Conservation (phyloP, 345 rosid genomes). For the Eutrema japonicum region DNA sequence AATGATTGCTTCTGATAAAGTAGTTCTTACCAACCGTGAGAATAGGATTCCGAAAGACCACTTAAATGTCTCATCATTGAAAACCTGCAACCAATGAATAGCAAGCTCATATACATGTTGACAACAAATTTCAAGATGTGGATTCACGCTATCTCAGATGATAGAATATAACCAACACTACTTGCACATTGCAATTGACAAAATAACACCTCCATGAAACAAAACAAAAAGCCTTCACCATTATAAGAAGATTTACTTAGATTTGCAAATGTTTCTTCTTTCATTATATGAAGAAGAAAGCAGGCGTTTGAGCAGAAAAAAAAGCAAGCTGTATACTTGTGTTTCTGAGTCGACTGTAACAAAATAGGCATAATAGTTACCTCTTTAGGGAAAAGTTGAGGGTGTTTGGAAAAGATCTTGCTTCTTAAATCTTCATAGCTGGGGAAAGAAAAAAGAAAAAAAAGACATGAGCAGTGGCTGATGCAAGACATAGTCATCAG, state of each 20-base stretch:
- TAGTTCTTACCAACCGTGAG: constrained; percentile 84
- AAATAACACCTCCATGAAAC: too few relatives aligned
- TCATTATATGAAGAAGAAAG: too few relatives aligned
- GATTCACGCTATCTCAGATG: constrained; percentile 1
- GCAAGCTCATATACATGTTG: constrained; percentile 28
- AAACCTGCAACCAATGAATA: constrained; percentile 58
- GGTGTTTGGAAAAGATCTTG: constrained; percentile 89
- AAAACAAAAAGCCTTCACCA: too few relatives aligned
- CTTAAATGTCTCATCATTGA: constrained; percentile 83
- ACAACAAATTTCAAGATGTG: background rate
- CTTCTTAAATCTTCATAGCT: constrained; percentile 79
- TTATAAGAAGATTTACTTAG: background rate
- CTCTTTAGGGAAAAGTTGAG: constrained; percentile 86
- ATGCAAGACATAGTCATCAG: constrained; percentile 5
- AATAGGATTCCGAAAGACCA: constrained; percentile 98
- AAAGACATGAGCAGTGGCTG: constrained; percentile 2
- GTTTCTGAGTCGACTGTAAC: background rate
- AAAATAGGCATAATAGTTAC: constrained; percentile 43
- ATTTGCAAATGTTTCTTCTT: too few relatives aligned
- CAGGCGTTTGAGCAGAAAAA: too few relatives aligned
- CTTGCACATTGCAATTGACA: background rate
- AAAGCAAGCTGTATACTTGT: too few relatives aligned
- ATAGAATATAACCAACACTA: constrained; percentile 11
- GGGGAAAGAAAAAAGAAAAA: constrained; percentile 14
- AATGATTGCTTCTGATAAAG: constrained; percentile 17